These are phyloP conservation scores for Colletotrichum shisoi DNA, from an alignment of 2,329 filamentous ascomycete species.

Conservation along the genomic window DNA sequence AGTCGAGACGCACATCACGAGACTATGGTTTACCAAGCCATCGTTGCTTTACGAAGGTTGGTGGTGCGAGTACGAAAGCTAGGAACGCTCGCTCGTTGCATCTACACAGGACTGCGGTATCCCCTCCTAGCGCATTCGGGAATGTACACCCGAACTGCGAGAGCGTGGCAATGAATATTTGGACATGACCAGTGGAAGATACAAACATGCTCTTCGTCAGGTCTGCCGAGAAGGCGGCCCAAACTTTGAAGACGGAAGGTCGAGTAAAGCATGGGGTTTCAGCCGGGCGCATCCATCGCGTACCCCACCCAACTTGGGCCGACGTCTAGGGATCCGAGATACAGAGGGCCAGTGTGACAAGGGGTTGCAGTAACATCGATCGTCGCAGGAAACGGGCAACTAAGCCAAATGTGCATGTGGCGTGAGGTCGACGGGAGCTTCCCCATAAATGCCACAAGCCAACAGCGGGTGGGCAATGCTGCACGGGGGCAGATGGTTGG, in stretches of 20 bases:
- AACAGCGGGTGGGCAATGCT: constrained; percentile 55
- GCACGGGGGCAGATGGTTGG: constrained; percentile 62
- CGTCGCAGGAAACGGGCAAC: constrained; percentile 25
- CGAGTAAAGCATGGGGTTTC: constrained; percentile 12
- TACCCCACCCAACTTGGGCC: constrained; percentile 3
- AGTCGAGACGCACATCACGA: constrained; percentile 1
- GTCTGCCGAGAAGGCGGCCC: constrained; percentile 8
- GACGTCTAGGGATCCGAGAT: background rate
- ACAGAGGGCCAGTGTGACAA: constrained; percentile 22
- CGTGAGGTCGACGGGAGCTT: constrained; percentile 36
- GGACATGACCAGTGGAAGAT: background rate
- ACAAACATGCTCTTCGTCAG: constrained; percentile 5
- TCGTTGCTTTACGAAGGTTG: background rate
- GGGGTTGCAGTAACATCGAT: constrained; percentile 39
- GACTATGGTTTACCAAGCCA: background rate
- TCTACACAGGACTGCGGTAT: background rate
- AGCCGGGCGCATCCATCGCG: constrained; percentile 20
- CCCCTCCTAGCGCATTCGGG: background rate
- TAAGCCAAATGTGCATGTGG: constrained; percentile 34
- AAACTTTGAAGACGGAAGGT: background rate
- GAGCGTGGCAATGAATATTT: background rate
- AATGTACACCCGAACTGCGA: background rate
- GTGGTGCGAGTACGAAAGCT: background rate
- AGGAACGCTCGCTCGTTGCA: constrained; percentile 1
- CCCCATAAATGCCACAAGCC: constrained; percentile 52